Evolutionary conservation across 352 stramenopile genomes (phyloP).

Genomic region (Pythium volutum): DNA sequence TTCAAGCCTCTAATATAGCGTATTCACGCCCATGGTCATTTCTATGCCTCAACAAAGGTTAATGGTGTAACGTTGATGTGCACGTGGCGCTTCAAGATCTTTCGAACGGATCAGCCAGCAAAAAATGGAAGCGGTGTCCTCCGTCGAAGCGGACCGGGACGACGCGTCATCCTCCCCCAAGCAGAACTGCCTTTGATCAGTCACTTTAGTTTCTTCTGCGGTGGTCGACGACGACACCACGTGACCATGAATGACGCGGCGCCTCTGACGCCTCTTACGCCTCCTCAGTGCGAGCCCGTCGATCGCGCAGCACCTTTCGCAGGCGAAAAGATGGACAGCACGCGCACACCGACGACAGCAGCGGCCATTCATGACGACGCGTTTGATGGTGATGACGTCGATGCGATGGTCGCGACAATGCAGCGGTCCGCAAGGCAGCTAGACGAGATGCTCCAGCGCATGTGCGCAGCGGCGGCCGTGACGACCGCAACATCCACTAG

Average conservation of each 20-base stretch:
- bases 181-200: too few species aligned
- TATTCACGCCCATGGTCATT: too few species aligned
- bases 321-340: background rate
- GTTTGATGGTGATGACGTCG: background rate
- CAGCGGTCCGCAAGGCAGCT: conserved; percentile 28
- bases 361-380: background rate
- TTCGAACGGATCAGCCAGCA: background rate
- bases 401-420: conserved; percentile 27
- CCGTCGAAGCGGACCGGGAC: background rate
- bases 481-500: background rate
- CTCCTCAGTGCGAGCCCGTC: background rate
- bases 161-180: background rate
- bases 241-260: background rate
- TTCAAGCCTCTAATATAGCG: background rate
- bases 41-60: background rate
- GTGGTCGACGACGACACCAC: background rate
- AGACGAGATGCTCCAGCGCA: conserved; percentile 48
- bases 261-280: background rate
- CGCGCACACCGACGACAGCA: background rate
- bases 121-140: background rate
- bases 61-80: background rate
- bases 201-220: too few species aligned
- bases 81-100: conserved; percentile 11
- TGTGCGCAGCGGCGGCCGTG: conserved; percentile 23
- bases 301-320: background rate